Evolutionary conservation across 73 alveolate species (phyloP).

Genomic region (Symbiodinium natans): DNA sequence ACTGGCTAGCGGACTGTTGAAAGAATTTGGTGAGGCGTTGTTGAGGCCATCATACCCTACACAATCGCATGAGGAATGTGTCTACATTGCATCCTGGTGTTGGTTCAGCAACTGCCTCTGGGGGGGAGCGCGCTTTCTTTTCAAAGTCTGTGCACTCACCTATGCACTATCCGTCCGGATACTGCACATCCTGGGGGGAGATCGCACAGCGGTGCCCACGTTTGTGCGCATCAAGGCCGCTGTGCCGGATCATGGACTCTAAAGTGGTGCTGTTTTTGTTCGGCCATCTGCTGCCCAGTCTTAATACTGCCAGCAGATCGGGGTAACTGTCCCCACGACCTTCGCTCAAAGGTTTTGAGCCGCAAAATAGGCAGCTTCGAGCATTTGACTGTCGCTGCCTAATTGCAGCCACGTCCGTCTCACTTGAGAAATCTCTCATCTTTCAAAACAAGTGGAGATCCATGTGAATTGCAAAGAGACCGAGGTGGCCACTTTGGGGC

Average conservation of each 20-base stretch:
- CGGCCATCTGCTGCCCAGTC: neutral
- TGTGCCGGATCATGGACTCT: neutral
- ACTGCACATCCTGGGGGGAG: conserved; percentile 14
- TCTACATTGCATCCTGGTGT: too few species aligned
- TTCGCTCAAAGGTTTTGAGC: neutral
- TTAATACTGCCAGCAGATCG: conserved; percentile 9
- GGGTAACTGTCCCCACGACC: neutral
- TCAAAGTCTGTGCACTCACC: conserved; percentile 1
- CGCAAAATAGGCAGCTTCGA: neutral
- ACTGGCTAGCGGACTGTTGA: conserved; percentile 12
- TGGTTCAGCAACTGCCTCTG: neutral
- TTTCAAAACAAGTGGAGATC: too few species aligned
- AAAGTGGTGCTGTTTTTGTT: neutral
- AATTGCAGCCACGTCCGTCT: neutral
- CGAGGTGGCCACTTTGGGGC: neutral
- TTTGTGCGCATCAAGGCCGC: neutral
- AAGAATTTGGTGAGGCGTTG: neutral
- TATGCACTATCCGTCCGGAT: conserved; percentile 2
- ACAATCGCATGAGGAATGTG: too few species aligned
- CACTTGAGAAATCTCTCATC: neutral
- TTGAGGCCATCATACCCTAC: neutral
- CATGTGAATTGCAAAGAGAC: neutral
- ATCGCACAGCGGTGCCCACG: conserved; percentile 5
- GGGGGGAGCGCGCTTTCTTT: neutral
- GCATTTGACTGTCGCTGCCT: conserved; percentile 8